Conservation (phyloP, 2,329 filamentous ascomycete species). For the Phialophora macrospora region DNA sequence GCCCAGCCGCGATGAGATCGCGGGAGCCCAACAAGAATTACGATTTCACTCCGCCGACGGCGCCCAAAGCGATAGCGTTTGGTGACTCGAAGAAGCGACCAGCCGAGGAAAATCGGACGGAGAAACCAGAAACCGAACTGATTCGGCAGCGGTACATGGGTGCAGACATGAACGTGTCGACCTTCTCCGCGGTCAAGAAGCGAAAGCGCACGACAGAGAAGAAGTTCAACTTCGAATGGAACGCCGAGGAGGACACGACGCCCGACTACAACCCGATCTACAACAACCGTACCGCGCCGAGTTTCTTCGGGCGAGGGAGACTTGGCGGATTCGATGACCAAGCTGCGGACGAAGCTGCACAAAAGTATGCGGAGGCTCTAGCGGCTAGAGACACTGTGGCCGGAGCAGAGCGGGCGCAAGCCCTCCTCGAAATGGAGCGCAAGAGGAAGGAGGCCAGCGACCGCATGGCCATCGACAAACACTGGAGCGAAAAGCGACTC, state of each 20-base stretch:
- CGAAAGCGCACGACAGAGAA: slow-evolving; percentile 87
- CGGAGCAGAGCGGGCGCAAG: slow-evolving; percentile 74
- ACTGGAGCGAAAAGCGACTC: slow-evolving; percentile 93
- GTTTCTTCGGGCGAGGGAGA: slow-evolving; percentile 71
- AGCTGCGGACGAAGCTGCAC: slow-evolving; percentile 56
- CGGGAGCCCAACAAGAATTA: slow-evolving; percentile 51
- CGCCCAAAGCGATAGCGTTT: slow-evolving; percentile 50
- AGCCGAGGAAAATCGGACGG: slow-evolving; percentile 56
- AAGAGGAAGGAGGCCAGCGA: slow-evolving; percentile 73
- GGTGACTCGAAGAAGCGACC: slow-evolving; percentile 51
- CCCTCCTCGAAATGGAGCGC: slow-evolving; percentile 84
- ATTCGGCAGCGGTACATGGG: slow-evolving; percentile 88
- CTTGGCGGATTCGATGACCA: slow-evolving; percentile 70
- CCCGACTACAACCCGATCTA: slow-evolving; percentile 82
- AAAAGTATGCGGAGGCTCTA: slow-evolving; percentile 69
- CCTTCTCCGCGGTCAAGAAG: slow-evolving; percentile 95
- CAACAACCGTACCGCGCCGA: slow-evolving; percentile 67
- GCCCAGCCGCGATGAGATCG: slow-evolving; percentile 56
- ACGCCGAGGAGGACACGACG: slow-evolving; percentile 89
- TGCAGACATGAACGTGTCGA: slow-evolving; percentile 81
- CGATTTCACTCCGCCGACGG: slow-evolving; percentile 60
- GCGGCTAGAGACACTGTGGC: slow-evolving; percentile 76
- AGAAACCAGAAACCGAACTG: slow-evolving; percentile 73
- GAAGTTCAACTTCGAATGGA: slow-evolving; percentile 99
- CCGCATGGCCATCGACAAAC: slow-evolving; percentile 80